Evolutionary conservation across 2,329 filamentous ascomycete species (phyloP).

Genomic region (Neopestalotiopsis sp.): DNA sequence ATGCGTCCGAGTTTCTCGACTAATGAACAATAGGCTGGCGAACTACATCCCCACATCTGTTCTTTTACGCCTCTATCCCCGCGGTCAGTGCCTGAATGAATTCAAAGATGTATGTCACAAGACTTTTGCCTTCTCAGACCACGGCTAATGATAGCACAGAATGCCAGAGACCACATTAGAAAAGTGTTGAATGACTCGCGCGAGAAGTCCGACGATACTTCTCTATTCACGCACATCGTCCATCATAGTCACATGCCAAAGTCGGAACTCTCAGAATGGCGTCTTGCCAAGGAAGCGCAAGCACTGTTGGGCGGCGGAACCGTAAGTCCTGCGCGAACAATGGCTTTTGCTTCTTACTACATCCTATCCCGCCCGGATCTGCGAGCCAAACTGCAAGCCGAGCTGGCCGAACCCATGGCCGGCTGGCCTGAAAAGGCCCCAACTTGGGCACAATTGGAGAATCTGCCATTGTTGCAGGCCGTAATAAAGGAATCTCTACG

Average conservation of each 20-base stretch:
- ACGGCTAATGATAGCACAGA: neutral
- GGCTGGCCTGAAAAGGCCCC: neutral
- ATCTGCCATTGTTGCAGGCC: conserved; percentile 17
- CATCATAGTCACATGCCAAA: conserved; percentile 29
- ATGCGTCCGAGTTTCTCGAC: neutral
- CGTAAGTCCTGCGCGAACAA: conserved; percentile 31
- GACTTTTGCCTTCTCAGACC: too few relatives aligned
- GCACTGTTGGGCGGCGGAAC: conserved; percentile 32
- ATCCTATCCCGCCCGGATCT: neutral
- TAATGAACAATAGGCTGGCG: neutral
- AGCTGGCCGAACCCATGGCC: neutral
- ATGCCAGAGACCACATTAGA: neutral
- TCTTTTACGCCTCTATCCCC: too few relatives aligned
- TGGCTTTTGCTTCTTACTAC: conserved; percentile 10
- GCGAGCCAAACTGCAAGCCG: neutral
- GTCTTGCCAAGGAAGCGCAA: conserved; percentile 28
- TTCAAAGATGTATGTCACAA: too few relatives aligned
- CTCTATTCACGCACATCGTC: conserved; percentile 32
- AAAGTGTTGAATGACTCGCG: neutral
- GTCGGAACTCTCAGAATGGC: conserved; percentile 26
- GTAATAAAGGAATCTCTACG: conserved; percentile 22
- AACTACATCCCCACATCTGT: neutral
- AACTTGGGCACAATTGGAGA: conserved; percentile 18
- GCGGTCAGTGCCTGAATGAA: too few relatives aligned
- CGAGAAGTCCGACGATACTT: neutral